Conservation (phyloP, 176 grass and related monocot species). For the Musa troglodytarum region DNA sequence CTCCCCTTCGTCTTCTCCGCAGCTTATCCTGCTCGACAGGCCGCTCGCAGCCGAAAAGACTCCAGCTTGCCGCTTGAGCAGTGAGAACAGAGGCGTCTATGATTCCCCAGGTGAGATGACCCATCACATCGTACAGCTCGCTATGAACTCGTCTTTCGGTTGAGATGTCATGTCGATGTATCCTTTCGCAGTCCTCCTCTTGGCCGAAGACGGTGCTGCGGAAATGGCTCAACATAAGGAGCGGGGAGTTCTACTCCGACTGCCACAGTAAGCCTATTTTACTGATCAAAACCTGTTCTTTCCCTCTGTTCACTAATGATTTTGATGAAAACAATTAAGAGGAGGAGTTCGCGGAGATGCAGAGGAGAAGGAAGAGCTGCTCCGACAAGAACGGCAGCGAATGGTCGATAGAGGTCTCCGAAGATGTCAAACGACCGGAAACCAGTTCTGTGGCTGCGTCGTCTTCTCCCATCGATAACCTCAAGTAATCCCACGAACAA, state of each 20-base stretch:
- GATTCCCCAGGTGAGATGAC: too few species aligned
- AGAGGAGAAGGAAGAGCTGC: slow-evolving; percentile 61
- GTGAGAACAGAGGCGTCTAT: too few species aligned
- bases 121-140: neutral
- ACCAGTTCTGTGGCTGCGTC: neutral
- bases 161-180: neutral
- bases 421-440: slow-evolving; percentile 33
- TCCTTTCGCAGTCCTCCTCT: slow-evolving; percentile 39
- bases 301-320: neutral
- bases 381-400: slow-evolving; percentile 58
- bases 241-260: slow-evolving; percentile 47
- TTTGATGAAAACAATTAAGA: slow-evolving; percentile 17
- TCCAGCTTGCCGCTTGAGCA: too few species aligned
- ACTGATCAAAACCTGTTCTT: neutral
- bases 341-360: slow-evolving; percentile 14
- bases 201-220: slow-evolving; percentile 70
- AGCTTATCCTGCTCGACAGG: too few species aligned
- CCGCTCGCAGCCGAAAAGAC: too few species aligned
- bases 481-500: slow-evolving; percentile 41
- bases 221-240: slow-evolving; percentile 71
- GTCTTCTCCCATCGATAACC: slow-evolving; percentile 37
- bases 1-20: too few species aligned
- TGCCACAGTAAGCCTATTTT: slow-evolving; percentile 27
- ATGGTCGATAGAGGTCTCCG: slow-evolving; percentile 51
- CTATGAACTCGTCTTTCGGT: neutral